These are phyloP conservation scores for Mycotypha africana DNA, from an alignment of 371 early-diverging fungal species.

Conservation along the genomic window DNA sequence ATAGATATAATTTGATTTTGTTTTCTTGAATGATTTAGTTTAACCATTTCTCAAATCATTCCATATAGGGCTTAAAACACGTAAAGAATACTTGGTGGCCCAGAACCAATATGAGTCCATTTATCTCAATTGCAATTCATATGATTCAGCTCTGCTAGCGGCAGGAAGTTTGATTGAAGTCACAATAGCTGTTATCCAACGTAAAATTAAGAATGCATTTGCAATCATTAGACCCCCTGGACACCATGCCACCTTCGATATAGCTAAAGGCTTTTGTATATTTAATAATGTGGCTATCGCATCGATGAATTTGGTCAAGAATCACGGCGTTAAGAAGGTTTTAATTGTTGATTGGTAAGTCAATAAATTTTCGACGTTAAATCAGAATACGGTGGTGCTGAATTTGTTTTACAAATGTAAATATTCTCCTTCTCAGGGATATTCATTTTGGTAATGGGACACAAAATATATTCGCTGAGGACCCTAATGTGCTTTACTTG, in stretches of 20 bases:
- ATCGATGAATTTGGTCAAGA: conserved; percentile 46
- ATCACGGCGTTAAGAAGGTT: conserved; percentile 49
- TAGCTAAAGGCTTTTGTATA: conserved; percentile 81
- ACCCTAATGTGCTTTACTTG: conserved; percentile 76
- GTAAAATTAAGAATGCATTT: conserved; percentile 69
- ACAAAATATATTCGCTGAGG: conserved; percentile 71
- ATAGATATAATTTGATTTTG: background rate
- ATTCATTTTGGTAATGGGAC: conserved; percentile 96
- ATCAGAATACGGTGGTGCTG: background rate
- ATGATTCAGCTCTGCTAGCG: conserved; percentile 57
- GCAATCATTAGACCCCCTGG: conserved; percentile 88
- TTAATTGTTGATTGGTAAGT: conserved; percentile 85
- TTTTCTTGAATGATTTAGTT: background rate
- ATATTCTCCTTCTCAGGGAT: conserved; percentile 53
- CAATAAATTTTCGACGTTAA: background rate
- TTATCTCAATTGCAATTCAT: conserved; percentile 63
- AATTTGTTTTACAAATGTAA: background rate
- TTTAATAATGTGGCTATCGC: conserved; percentile 89
- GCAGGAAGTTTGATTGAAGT: conserved; percentile 76
- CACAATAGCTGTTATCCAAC: conserved; percentile 60
- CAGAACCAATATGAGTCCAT: conserved; percentile 55
- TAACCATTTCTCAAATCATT: no score
- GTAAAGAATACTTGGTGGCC: conserved; percentile 10
- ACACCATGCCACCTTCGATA: conserved; percentile 80
- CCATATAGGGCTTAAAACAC: conserved; percentile 6